These are phyloP conservation scores for Scedosporium apiospermum DNA, from an alignment of 2,329 filamentous ascomycete genomes.

Conservation along the genomic window DNA sequence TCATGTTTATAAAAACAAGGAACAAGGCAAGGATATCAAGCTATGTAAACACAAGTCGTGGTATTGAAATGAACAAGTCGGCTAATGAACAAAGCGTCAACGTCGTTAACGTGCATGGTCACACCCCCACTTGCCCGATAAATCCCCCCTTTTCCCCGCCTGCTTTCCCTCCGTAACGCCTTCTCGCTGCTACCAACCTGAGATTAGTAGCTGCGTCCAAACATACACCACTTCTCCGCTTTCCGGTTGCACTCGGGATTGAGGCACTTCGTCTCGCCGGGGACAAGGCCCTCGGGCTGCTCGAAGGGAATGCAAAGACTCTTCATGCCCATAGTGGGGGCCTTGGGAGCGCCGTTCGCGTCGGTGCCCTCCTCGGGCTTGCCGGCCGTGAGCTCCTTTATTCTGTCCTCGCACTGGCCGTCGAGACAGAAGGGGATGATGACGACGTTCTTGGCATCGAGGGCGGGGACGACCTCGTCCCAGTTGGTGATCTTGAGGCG, in stretches of 20 bases:
- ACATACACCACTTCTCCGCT: constrained; percentile 87
- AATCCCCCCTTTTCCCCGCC: too few species aligned
- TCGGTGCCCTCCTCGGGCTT: constrained; percentile 49
- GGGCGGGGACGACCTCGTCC: constrained; percentile 81
- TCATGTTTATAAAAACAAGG: too few species aligned
- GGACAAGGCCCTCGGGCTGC: constrained; percentile 70
- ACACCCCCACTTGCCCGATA: too few species aligned
- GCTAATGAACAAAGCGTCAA: too few species aligned
- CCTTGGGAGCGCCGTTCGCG: constrained; percentile 38
- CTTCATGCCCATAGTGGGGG: constrained; percentile 57
- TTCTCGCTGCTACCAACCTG: not conserved
- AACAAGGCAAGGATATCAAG: too few species aligned
- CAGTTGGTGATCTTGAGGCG: constrained; percentile 74
- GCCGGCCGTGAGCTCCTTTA: constrained; percentile 85
- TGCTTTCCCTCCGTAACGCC: not conserved
- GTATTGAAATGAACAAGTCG: too few species aligned
- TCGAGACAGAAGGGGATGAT: constrained; percentile 85
- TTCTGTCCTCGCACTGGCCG: constrained; percentile 77
- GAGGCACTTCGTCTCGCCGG: constrained; percentile 81
- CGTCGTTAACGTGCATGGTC: too few species aligned
- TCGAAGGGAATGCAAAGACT: constrained; percentile 67
- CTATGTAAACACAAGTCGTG: too few species aligned
- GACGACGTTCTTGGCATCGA: constrained; percentile 88
- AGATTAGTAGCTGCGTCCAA: constrained; percentile 61
- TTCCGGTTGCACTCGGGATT: constrained; percentile 73